Evolutionary conservation across 1,284 basidiomycete species (phyloP).

Genomic region (Hemileia vastatrix): DNA sequence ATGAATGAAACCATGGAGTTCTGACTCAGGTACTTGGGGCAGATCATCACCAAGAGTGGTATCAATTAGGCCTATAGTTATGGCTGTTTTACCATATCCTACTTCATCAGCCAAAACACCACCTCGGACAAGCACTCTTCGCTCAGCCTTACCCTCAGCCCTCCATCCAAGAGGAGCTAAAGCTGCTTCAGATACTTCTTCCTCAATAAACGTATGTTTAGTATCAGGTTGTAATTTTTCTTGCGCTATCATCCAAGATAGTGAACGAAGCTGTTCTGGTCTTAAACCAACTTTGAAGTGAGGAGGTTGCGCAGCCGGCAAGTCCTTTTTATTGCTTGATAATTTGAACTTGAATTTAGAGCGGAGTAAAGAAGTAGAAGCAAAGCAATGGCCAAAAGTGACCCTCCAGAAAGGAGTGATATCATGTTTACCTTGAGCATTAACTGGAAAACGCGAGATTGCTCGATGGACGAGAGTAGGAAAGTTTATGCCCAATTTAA

Average conservation of each 20-base stretch:
- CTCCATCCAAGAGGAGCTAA: slow-evolving; percentile 80
- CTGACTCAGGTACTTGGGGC: slow-evolving; percentile 47
- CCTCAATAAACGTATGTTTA: slow-evolving; percentile 65
- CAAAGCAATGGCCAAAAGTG: slow-evolving; percentile 62
- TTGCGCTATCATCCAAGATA: slow-evolving; percentile 83
- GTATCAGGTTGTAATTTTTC: slow-evolving; percentile 52
- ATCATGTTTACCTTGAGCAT: slow-evolving; percentile 47
- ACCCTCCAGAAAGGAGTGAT: slow-evolving; percentile 66
- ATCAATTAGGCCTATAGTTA: slow-evolving; percentile 77
- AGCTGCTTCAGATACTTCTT: slow-evolving; percentile 84
- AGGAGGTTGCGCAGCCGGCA: slow-evolving; percentile 64
- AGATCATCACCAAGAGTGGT: slow-evolving; percentile 52
- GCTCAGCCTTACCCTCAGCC: slow-evolving; percentile 76
- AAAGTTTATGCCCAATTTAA: slow-evolving; percentile 78
- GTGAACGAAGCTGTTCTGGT: slow-evolving; percentile 75
- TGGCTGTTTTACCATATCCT: slow-evolving; percentile 93
- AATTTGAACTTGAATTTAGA: slow-evolving; percentile 59
- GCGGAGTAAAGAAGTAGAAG: slow-evolving; percentile 44
- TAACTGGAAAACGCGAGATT: slow-evolving; percentile 62
- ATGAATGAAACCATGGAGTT: slow-evolving; percentile 58
- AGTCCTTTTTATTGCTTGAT: slow-evolving; percentile 66
- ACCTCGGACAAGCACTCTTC: slow-evolving; percentile 65
- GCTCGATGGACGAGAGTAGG: slow-evolving; percentile 80
- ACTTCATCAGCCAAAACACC: slow-evolving; percentile 93
- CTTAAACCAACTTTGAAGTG: slow-evolving; percentile 66